These are phyloP conservation scores for Thielaviopsis ethacetica DNA, from an alignment of 2,329 filamentous ascomycete genomes.

Conservation along the genomic window DNA sequence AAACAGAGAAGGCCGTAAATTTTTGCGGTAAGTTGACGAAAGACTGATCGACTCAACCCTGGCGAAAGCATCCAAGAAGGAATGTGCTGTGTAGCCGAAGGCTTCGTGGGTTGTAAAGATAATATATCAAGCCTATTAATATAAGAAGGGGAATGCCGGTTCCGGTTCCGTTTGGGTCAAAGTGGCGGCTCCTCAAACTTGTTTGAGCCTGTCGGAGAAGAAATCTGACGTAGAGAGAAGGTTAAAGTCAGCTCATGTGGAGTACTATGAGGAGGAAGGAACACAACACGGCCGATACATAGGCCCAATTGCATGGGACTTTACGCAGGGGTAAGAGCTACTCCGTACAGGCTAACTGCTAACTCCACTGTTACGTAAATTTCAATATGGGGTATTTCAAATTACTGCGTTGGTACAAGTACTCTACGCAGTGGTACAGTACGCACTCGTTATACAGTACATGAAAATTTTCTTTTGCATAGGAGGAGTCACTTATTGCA, in stretches of 20 bases:
- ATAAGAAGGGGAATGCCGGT: not conserved
- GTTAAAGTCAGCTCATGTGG: not conserved
- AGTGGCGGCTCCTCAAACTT: not conserved
- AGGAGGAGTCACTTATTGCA: no score
- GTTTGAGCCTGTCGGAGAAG: not conserved
- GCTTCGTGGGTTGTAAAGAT: no score
- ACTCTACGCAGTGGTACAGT: not conserved
- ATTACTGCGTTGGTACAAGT: not conserved
- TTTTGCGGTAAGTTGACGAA: no score
- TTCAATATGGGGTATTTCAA: not conserved
- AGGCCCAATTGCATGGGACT: not conserved
- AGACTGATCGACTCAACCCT: no score
- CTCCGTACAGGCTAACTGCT: not conserved
- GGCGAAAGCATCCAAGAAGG: no score
- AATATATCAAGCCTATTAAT: no score
- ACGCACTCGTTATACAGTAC: no score
- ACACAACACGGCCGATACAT: not conserved
- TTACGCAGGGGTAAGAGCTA: not conserved
- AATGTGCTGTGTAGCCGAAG: no score
- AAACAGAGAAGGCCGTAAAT: no score
- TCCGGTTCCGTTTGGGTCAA: not conserved
- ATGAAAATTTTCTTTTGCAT: no score
- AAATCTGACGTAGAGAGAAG: not conserved
- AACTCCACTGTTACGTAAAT: conserved; percentile 2
- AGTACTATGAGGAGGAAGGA: not conserved